Conservation (phyloP, 140 eudicot genomes). For the Oenanthe javanica region DNA sequence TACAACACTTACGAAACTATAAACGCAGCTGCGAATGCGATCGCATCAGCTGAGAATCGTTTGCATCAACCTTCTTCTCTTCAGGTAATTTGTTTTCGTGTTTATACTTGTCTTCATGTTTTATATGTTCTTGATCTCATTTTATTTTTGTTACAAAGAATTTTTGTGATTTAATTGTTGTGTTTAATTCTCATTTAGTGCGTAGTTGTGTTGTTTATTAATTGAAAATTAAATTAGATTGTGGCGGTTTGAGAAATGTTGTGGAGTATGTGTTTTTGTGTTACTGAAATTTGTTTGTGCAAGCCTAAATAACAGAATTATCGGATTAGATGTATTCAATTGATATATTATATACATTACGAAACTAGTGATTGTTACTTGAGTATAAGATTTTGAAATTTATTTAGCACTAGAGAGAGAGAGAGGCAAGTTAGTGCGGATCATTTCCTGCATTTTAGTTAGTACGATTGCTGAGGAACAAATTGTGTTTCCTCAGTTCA, state of each 20-base stretch:
- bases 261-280: neutral
- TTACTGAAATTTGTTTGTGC: neutral
- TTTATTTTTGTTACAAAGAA: no score
- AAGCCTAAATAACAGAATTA: neutral
- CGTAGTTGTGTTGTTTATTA: neutral
- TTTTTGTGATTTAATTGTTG: neutral
- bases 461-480: neutral
- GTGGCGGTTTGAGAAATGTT: neutral
- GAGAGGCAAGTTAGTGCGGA: neutral
- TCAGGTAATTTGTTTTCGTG: conserved; percentile 35
- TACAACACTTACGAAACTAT: conserved; percentile 47
- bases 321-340: neutral
- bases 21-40: conserved; percentile 90
- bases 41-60: conserved; percentile 68
- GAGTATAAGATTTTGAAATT: neutral
- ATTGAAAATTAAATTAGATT: neutral
- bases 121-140: no score
- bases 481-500: neutral
- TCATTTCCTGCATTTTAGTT: neutral
- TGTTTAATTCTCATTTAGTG: neutral
- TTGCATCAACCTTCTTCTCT: conserved; percentile 30
- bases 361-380: neutral
- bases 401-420: neutral
- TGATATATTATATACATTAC: neutral
- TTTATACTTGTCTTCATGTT: neutral